phyloP scores from a whole-genome alignment of 2,329 filamentous ascomycete species.

The Colletotrichum plurivorum region DNA sequence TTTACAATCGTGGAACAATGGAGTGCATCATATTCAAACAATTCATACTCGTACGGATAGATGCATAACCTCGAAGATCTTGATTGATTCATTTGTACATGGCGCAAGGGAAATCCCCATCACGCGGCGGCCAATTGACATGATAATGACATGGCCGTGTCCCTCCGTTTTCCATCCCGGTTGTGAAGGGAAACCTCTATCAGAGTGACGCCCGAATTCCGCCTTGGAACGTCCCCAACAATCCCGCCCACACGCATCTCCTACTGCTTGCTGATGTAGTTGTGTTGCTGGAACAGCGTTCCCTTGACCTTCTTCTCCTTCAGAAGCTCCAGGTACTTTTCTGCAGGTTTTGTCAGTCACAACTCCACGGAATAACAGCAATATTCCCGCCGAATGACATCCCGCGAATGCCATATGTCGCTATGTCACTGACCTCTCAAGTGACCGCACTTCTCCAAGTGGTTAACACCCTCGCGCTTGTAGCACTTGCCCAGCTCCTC shows the following conservation, averaged over 20 bases:
- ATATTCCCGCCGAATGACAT: background rate
- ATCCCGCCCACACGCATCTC: conserved; percentile 37
- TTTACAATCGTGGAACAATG: background rate
- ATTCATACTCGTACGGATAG: conserved; percentile 8
- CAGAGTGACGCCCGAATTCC: conserved; percentile 23
- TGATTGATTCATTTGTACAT: conserved; percentile 41
- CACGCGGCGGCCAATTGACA: conserved; percentile 33
- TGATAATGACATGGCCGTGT: conserved; percentile 23
- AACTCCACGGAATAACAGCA: conserved; percentile 3
- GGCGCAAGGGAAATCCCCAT: conserved; percentile 35
- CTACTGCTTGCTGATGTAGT: conserved; percentile 73
- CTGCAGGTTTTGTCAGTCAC: conserved; percentile 57
- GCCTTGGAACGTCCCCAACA: background rate
- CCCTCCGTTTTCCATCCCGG: conserved; percentile 16
- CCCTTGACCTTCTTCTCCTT: conserved; percentile 84
- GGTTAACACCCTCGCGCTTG: conserved; percentile 86
- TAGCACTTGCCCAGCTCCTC: conserved; percentile 92
- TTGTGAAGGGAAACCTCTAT: conserved; percentile 19
- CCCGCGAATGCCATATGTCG: background rate
- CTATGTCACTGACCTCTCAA: conserved; percentile 77
- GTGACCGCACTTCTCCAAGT: conserved; percentile 87
- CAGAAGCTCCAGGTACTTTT: conserved; percentile 84
- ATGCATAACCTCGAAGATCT: conserved; percentile 34
- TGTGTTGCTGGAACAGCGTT: conserved; percentile 84
- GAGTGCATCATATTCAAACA: background rate